Percentiles rank a stretch among this genome's conserved stretches.
These are phyloP conservation scores for Dalechampia spathulata DNA, from an alignment of 441 rosid genomes.

Conservation along the genomic window DNA sequence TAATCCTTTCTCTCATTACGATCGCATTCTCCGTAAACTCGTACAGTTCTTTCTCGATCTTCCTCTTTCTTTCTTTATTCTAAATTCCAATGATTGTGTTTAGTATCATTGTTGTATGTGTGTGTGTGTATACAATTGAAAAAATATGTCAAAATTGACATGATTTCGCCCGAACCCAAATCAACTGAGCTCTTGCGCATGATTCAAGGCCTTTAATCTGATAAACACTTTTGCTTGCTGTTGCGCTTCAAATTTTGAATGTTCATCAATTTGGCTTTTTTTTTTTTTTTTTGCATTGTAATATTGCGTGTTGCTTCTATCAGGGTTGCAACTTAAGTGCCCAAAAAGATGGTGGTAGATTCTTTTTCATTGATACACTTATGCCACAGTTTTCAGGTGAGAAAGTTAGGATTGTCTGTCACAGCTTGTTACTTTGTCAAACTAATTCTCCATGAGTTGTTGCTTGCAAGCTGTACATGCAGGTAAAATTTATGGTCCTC, in stretches of 20 bases:
- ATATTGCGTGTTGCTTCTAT: not conserved
- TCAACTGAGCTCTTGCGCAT: too few species aligned
- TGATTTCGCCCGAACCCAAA: too few species aligned
- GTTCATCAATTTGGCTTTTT: too few species aligned
- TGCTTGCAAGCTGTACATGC: too few species aligned
- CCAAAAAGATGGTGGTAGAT: conserved; percentile 53
- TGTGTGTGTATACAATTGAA: not conserved
- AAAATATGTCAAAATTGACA: too few species aligned
- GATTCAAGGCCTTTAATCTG: too few species aligned
- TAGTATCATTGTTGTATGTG: not conserved
- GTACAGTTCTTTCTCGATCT: conserved; percentile 32
- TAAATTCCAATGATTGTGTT: not conserved
- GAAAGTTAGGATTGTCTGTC: conserved; percentile 14
- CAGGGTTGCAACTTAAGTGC: conserved; percentile 79
- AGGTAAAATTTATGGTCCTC: too few species aligned
- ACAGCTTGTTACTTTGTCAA: too few species aligned
- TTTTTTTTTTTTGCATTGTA: too few species aligned
- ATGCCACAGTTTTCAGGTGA: conserved; percentile 64
- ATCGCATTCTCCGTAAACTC: conserved; percentile 81
- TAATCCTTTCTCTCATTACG: conserved; percentile 77
- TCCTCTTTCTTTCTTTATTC: not conserved
- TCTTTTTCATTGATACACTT: conserved; percentile 73
- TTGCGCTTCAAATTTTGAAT: too few species aligned
- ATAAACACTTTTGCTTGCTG: too few species aligned
- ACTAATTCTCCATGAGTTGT: too few species aligned